Evolutionary conservation across 768 basidiomycete genomes (phyloP).

Genomic region (Lentinula sp.): DNA sequence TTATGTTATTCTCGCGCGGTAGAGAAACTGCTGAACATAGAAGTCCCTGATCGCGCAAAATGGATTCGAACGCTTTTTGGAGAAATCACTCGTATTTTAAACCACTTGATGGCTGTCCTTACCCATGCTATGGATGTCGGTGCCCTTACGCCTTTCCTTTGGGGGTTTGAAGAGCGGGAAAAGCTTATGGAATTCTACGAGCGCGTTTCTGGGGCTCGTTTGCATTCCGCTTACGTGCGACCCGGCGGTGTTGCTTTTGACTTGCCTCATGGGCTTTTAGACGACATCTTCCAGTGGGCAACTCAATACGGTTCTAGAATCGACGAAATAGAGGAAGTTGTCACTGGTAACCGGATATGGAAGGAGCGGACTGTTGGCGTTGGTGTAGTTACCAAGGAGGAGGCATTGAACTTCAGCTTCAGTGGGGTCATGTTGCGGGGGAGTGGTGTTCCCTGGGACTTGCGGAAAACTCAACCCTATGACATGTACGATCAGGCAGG

Average conservation of each 20-base stretch:
- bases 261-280: slow-evolving; percentile 94
- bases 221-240: slow-evolving; percentile 96
- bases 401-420: slow-evolving; percentile 91
- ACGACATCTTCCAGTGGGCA: slow-evolving; percentile 97
- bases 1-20: slow-evolving; percentile 96
- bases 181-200: slow-evolving; percentile 99
- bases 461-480: slow-evolving; percentile 88
- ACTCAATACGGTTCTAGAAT: slow-evolving; percentile 88
- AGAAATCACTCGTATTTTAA: slow-evolving; percentile 93
- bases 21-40: slow-evolving; percentile 95
- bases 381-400: slow-evolving; percentile 84
- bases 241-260: slow-evolving; percentile 98
- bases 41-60: slow-evolving; percentile 94
- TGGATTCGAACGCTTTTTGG: slow-evolving; percentile 98
- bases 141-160: slow-evolving; percentile 96
- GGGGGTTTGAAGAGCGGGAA: slow-evolving; percentile 99
- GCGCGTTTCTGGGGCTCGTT: slow-evolving; percentile 94
- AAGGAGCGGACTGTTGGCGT: slow-evolving; percentile 90
- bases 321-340: slow-evolving; percentile 97
- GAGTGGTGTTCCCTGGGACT: slow-evolving; percentile 91
- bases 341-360: slow-evolving; percentile 98
- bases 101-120: slow-evolving; percentile 96
- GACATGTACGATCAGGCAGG: slow-evolving; percentile 91
- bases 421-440: slow-evolving; percentile 97
- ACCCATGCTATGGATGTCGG: slow-evolving; percentile 98